Conservation (phyloP, 345 rosid species). For the Laguncularia racemosa region DNA sequence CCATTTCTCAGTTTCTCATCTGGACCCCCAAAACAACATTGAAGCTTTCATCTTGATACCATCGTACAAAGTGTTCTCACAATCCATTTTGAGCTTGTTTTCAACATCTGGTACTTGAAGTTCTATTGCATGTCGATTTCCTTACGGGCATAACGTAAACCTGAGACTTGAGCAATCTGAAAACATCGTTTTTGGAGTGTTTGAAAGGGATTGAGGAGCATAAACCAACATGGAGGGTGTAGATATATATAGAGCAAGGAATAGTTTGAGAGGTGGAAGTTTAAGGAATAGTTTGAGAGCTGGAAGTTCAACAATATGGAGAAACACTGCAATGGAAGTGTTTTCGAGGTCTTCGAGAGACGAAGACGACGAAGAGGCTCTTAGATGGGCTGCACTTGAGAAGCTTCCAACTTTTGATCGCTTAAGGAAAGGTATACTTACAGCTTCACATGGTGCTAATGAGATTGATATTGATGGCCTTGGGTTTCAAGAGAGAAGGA, state of each 20-base stretch:
- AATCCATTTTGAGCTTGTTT: too few relatives aligned
- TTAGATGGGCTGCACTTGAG: conserved; percentile 42
- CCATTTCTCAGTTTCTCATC: too few relatives aligned
- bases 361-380: conserved; percentile 55
- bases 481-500: conserved; percentile 17
- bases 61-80: too few relatives aligned
- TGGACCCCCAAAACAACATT: too few relatives aligned
- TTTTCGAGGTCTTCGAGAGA: conserved; percentile 50
- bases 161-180: background rate
- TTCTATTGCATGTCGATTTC: too few relatives aligned
- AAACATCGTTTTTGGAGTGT: background rate
- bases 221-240: conserved; percentile 7
- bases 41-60: too few relatives aligned
- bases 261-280: conserved; percentile 17
- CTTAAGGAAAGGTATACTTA: conserved; percentile 34
- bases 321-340: conserved; percentile 25
- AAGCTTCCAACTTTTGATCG: conserved; percentile 38
- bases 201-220: background rate
- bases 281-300: conserved; percentile 15
- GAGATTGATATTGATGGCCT: conserved; percentile 16
- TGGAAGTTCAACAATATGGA: conserved; percentile 17
- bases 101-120: too few relatives aligned
- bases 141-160: too few relatives aligned
- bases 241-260: conserved; percentile 28
- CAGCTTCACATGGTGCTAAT: conserved; percentile 3